Conservation (phyloP, 225 moss, liverwort and hornwort genomes). For the Pseudoscleropodium purum region DNA sequence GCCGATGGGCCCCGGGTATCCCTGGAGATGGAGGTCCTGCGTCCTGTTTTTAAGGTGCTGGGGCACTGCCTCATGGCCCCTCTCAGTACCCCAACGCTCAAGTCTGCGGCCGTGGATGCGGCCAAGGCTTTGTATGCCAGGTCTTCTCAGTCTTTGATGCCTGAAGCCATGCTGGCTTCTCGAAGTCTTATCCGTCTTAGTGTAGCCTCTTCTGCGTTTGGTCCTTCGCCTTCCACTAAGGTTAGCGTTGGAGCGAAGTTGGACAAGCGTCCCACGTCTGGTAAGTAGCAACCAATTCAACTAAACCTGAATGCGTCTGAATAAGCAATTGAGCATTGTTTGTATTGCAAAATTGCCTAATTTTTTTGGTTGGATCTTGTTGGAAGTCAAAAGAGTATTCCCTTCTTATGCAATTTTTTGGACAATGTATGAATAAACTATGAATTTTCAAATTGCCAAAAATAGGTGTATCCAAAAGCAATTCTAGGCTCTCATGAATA, state of each 20-base stretch:
- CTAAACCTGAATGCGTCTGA: background rate
- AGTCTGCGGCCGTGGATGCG: conserved; percentile 48
- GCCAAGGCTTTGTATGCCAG: conserved; percentile 78
- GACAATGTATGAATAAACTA: background rate
- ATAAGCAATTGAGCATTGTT: background rate
- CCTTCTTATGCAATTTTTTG: background rate
- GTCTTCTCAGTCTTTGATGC: conserved; percentile 58
- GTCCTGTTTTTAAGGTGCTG: conserved; percentile 78
- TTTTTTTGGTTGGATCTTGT: background rate
- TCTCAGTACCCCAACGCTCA: conserved; percentile 31
- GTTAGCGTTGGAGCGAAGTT: background rate
- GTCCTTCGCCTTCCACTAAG: conserved; percentile 6
- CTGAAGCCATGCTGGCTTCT: conserved; percentile 86
- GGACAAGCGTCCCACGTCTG: conserved; percentile 1
- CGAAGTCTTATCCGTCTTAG: conserved; percentile 78
- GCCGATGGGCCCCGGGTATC: conserved; percentile 47
- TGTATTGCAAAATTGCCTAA: background rate
- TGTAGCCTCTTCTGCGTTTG: conserved; percentile 1
- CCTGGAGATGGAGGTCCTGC: conserved; percentile 65
- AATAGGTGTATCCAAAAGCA: background rate
- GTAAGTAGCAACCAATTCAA: background rate
- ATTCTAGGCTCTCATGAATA: background rate
- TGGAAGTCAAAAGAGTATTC: background rate
- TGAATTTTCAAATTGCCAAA: background rate
- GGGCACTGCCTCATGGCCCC: conserved; percentile 88